Conservation (phyloP, 2,329 filamentous ascomycete genomes). For the Tolypocladium amazonense region DNA sequence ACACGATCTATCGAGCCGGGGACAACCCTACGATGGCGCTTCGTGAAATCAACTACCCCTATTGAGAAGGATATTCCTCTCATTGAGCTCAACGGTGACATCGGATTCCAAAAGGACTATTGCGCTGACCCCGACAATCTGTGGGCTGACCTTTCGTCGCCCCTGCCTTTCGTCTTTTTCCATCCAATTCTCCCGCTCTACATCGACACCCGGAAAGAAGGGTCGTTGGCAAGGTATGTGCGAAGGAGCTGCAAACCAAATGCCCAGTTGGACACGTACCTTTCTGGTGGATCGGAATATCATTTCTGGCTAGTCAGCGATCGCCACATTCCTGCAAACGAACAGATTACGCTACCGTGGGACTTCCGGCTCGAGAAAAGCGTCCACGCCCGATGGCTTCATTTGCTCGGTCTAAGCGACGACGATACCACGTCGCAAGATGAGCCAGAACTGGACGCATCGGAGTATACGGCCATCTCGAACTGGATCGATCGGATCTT, state of each 20-base stretch:
- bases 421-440: constrained; percentile 39
- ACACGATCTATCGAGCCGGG: constrained; percentile 21
- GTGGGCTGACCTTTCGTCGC: constrained; percentile 55
- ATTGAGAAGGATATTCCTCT: constrained; percentile 48
- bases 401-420: constrained; percentile 51
- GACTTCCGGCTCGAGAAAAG: constrained; percentile 54
- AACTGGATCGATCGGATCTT: constrained; percentile 60
- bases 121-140: constrained; percentile 54
- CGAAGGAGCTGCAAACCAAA: constrained; percentile 88
- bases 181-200: constrained; percentile 82
- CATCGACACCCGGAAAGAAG: constrained; percentile 84
- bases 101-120: constrained; percentile 65
- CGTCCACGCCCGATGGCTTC: constrained; percentile 41
- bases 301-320: constrained; percentile 91
- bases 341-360: constrained; percentile 56
- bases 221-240: constrained; percentile 78
- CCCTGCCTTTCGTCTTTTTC: constrained; percentile 72
- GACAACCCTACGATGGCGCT: constrained; percentile 55
- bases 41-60: constrained; percentile 39
- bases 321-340: constrained; percentile 55
- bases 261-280: constrained; percentile 74
- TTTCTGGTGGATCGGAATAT: constrained; percentile 68
- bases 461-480: constrained; percentile 49
- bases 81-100: constrained; percentile 66
- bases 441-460: constrained; percentile 45